phyloP scores from a whole-genome alignment of 768 basidiomycete genomes.

The Psilocybe cyanescens region DNA sequence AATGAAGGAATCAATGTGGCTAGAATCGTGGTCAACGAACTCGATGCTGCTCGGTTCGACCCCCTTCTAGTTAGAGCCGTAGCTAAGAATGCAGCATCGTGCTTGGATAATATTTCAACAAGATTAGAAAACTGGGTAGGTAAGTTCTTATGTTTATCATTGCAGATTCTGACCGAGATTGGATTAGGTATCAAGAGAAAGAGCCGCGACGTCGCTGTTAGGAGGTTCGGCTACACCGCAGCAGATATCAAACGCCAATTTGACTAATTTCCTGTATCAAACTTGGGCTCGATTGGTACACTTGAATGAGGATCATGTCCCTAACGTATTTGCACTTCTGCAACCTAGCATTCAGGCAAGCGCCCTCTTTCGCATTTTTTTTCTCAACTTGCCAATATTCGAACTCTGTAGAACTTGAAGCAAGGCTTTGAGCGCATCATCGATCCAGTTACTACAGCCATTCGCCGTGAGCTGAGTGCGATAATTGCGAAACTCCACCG shows the following conservation, averaged over 20 bases:
- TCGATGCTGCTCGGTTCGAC: conserved; percentile 93
- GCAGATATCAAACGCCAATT: conserved; percentile 75
- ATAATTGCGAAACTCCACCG: conserved; percentile 86
- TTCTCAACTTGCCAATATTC: neutral
- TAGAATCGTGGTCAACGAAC: conserved; percentile 83
- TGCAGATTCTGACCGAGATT: neutral
- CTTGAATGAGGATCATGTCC: conserved; percentile 69
- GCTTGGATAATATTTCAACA: conserved; percentile 69
- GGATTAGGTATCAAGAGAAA: conserved; percentile 54
- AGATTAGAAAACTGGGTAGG: conserved; percentile 74
- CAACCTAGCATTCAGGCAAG: conserved; percentile 62
- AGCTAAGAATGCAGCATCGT: conserved; percentile 70
- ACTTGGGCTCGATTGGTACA: conserved; percentile 70
- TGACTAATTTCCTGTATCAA: conserved; percentile 82
- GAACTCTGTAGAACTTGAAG: conserved; percentile 47
- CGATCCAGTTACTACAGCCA: conserved; percentile 64
- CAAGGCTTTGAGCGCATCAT: conserved; percentile 57
- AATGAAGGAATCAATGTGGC: conserved; percentile 80
- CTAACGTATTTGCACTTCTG: conserved; percentile 58
- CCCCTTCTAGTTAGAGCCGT: conserved; percentile 82
- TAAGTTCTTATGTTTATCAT: neutral
- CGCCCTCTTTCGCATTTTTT: conserved; percentile 6
- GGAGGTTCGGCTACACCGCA: conserved; percentile 82
- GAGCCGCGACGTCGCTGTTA: conserved; percentile 72
- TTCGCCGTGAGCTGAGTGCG: conserved; percentile 80